Evolutionary conservation across 2,329 filamentous ascomycete genomes (phyloP).

Genomic region (Amphichorda felina): DNA sequence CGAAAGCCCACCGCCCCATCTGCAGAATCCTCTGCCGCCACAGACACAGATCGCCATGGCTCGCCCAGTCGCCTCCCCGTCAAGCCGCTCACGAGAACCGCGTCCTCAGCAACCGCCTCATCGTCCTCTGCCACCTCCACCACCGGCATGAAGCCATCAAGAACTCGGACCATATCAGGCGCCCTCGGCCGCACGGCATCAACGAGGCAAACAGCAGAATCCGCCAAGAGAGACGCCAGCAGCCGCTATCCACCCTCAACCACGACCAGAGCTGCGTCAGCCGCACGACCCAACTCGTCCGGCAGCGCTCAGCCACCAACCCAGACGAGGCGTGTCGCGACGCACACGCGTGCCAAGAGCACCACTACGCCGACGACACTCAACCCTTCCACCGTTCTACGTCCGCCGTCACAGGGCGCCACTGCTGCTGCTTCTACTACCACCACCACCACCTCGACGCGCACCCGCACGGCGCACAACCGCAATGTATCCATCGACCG

Average conservation of each 20-base stretch:
- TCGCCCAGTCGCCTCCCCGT: conserved; percentile 40
- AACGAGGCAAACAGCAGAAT: conserved; percentile 3
- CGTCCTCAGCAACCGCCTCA: conserved; percentile 11
- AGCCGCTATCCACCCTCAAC: conserved; percentile 19
- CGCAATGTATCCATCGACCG: conserved; percentile 1
- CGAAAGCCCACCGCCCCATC: conserved; percentile 23
- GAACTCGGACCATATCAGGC: not conserved
- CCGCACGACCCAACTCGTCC: conserved; percentile 16
- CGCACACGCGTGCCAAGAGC: conserved; percentile 19
- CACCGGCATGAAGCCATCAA: not conserved
- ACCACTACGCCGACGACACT: conserved; percentile 12
- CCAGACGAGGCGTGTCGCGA: conserved; percentile 9
- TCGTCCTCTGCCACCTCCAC: conserved; percentile 5
- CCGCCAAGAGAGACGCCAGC: conserved; percentile 9
- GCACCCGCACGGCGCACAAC: conserved; percentile 1
- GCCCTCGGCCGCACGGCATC: not conserved
- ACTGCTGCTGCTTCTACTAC: conserved; percentile 2
- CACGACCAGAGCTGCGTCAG: conserved; percentile 8
- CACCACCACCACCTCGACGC: conserved; percentile 3
- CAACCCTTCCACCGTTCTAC: conserved; percentile 13
- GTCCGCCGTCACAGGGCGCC: conserved; percentile 15
- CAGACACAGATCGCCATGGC: conserved; percentile 17
- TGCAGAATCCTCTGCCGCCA: conserved; percentile 5
- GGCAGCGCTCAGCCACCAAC: conserved; percentile 8
- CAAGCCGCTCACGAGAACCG: conserved; percentile 26